Evolutionary conservation across 1,139 yeast species (phyloP).

Genomic region (Blastobotrys serpentis): DNA sequence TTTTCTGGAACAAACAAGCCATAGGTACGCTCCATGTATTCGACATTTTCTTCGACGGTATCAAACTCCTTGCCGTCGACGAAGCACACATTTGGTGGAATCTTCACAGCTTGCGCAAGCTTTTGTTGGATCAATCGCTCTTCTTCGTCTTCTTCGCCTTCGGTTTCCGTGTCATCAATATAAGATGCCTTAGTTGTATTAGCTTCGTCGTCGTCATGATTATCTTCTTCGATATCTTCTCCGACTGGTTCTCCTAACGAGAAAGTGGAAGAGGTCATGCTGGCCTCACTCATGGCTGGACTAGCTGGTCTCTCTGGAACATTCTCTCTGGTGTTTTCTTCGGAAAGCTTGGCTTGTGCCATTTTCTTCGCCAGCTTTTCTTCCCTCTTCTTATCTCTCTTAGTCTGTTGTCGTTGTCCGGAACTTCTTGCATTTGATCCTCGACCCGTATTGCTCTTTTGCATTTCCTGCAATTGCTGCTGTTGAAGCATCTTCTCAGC

Average conservation of each 20-base stretch:
- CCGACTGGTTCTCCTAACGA: constrained; percentile 59
- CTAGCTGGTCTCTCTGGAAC: constrained; percentile 16
- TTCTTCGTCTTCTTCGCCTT: constrained; percentile 29
- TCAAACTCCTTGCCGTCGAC: constrained; percentile 60
- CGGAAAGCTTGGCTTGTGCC: constrained; percentile 23
- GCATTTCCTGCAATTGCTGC: constrained; percentile 36
- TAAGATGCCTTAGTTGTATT: constrained; percentile 26
- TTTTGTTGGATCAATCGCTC: constrained; percentile 36
- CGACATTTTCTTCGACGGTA: constrained; percentile 61
- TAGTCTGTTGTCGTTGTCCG: constrained; percentile 37
- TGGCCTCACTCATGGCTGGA: constrained; percentile 28
- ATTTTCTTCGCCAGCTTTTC: constrained; percentile 32
- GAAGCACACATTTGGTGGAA: constrained; percentile 72
- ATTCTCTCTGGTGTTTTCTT: constrained; percentile 12
- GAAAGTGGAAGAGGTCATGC: constrained; percentile 60
- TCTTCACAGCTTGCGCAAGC: constrained; percentile 51
- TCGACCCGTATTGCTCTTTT: constrained; percentile 50
- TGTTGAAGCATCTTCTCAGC: constrained; percentile 66
- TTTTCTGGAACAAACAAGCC: constrained; percentile 88
- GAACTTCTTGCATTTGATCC: constrained; percentile 29
- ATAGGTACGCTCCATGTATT: constrained; percentile 73
- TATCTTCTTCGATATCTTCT: constrained; percentile 33
- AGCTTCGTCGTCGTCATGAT: constrained; percentile 12
- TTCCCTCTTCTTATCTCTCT: constrained; percentile 41
- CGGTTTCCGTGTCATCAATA: constrained; percentile 31